phyloP scores from a whole-genome alignment of 306 rosid genomes.

The Delonix regia region DNA sequence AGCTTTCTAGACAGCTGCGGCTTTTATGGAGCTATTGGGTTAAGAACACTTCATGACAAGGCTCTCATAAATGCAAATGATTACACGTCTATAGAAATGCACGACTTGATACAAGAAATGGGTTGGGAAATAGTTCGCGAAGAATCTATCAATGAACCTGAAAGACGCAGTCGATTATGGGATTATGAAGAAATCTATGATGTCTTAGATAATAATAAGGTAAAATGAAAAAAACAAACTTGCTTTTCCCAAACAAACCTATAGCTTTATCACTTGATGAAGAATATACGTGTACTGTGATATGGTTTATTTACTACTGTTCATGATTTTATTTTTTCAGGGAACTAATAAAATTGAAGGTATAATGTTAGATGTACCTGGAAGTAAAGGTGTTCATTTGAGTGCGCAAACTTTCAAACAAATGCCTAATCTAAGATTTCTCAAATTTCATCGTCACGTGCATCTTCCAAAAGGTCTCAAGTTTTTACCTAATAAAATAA shows the following conservation, averaged over 20 bases:
- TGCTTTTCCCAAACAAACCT: background rate
- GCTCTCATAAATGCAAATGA: background rate
- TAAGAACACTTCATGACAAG: background rate
- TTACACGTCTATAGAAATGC: background rate
- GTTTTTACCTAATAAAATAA: background rate
- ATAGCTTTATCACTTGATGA: background rate
- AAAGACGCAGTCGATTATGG: slow-evolving; percentile 24
- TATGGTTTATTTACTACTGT: background rate
- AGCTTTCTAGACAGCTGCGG: background rate
- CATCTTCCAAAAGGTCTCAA: background rate
- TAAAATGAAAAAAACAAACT: background rate
- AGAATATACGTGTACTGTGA: background rate
- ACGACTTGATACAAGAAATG: slow-evolving; percentile 22
- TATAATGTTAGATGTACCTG: background rate
- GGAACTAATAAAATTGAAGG: slow-evolving; percentile 18
- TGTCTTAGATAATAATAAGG: background rate
- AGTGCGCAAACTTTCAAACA: background rate
- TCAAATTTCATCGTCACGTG: background rate
- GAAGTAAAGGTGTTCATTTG: background rate
- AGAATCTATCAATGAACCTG: slow-evolving; percentile 1
- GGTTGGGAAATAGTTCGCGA: slow-evolving; percentile 1
- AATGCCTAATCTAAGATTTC: background rate
- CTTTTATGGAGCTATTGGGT: background rate
- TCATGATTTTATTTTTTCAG: background rate
- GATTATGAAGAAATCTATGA: background rate